Evolutionary conservation across 2,329 filamentous ascomycete genomes (phyloP).

Genomic region (Chaetomiaceae sp.): DNA sequence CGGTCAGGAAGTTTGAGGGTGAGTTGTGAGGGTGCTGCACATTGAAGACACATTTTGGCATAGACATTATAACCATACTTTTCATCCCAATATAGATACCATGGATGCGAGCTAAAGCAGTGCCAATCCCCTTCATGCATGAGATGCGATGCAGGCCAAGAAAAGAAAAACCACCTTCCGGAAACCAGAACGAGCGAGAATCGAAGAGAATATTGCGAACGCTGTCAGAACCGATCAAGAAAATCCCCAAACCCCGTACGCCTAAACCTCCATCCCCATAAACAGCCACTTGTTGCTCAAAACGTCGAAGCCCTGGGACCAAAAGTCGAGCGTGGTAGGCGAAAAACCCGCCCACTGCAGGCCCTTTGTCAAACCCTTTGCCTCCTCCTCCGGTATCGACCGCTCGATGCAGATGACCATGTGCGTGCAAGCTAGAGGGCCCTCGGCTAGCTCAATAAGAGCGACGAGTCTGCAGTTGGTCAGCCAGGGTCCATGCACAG

Average conservation of each 20-base stretch:
- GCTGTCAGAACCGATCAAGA: background rate
- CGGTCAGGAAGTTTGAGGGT: conserved; percentile 75
- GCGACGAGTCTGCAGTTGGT: conserved; percentile 66
- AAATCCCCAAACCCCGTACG: background rate
- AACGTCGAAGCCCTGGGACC: conserved; percentile 59
- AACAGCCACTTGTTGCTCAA: conserved; percentile 80
- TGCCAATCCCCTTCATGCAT: too few species aligned
- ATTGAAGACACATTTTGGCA: background rate
- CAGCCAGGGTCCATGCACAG: background rate
- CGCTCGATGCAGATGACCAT: conserved; percentile 81
- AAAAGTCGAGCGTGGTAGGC: conserved; percentile 72
- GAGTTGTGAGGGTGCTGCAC: conserved; percentile 30
- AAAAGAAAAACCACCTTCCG: background rate
- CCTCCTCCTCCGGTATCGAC: conserved; percentile 55
- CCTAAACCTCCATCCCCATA: conserved; percentile 78
- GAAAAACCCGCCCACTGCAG: conserved; percentile 93
- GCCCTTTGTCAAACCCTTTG: conserved; percentile 68
- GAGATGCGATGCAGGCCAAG: background rate
- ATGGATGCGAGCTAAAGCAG: background rate
- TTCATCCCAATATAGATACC: conserved; percentile 1
- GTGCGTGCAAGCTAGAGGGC: conserved; percentile 69
- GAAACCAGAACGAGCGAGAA: background rate
- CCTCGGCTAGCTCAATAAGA: conserved; percentile 80
- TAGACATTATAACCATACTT: background rate
- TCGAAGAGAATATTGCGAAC: background rate